Evolutionary conservation across 2,329 filamentous ascomycete species (phyloP), one percentile per base, ranked within the genome.

Genomic region (Trematosphaeria pertusa): DNA sequence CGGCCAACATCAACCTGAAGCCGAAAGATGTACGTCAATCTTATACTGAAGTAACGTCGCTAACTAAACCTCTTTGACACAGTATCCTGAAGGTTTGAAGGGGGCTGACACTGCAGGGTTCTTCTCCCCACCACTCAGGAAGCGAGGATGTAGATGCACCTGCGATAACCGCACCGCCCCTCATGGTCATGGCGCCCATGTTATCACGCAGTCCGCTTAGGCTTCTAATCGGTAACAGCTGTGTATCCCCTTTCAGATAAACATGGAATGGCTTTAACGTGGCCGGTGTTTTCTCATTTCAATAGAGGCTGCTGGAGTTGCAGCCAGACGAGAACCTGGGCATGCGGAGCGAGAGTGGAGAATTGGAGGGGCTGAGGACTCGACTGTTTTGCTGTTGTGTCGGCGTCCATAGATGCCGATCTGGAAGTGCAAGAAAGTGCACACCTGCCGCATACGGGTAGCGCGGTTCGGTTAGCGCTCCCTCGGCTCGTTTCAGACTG

Each of bases 121-220:
- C 39, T 42, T 42, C 30, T 42, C 39, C 26, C 10, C 39, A 42
- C 39, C 39, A 15, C 39, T 42, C 15, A 8, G 4, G 6, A 33
- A 42, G 39, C 39, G 39, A 42, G 39, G 39, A 9, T 42, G 39
- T 20, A 15, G 39, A 33, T 42, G 39, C 30, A 42, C 39, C 9
- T 42, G 39, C 39, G 18, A 42, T 15, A 34, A 33, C 19, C 26
- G 28, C 15, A 15, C 11, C 6, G 4, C 8, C 4, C 26, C 26
- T 18, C 39, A 42, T 18, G 20, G 37, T 18, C 37, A 39, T 28
- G 37, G 37, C 22, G 15, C 37, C 20, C 37, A 39, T 28, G 37
- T 39, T 28, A 28, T 39, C 17, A 39, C 37, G 9, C 34, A 37
- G 34, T 37, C 34, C 18, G 34, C 14, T 37, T 37, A 37, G 34